Percentiles rank a stretch among this genome's conserved stretches.
phyloP scores from a whole-genome alignment of 2,329 filamentous ascomycete genomes.

The Pseudohalonectria lignicola region DNA sequence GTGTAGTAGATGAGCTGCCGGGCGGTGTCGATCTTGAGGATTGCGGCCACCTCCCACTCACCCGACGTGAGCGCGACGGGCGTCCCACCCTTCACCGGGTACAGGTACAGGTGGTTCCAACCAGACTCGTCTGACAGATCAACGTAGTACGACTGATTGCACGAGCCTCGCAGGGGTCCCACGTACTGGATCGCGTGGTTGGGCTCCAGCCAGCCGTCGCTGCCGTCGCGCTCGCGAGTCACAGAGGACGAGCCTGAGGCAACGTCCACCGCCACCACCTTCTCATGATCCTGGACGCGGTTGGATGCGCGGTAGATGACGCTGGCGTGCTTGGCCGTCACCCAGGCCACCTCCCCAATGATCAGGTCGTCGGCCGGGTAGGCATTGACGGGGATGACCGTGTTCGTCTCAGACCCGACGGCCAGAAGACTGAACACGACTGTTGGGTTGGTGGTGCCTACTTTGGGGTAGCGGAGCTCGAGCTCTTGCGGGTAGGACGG shows the following conservation, averaged over 20 bases:
- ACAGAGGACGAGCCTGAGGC: slow-evolving; percentile 61
- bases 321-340: slow-evolving; percentile 48
- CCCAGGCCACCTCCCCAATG: slow-evolving; percentile 72
- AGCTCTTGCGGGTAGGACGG: slow-evolving; percentile 85
- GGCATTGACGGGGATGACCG: slow-evolving; percentile 84
- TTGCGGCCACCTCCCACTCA: slow-evolving; percentile 81
- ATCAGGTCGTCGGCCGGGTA: slow-evolving; percentile 83
- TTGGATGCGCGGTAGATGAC: slow-evolving; percentile 61
- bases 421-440: slow-evolving; percentile 69
- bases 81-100: slow-evolving; percentile 72
- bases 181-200: slow-evolving; percentile 77
- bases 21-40: slow-evolving; percentile 74
- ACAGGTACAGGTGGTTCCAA: slow-evolving; percentile 79
- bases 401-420: slow-evolving; percentile 69
- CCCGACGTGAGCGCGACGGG: slow-evolving; percentile 81
- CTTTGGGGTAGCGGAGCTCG: slow-evolving; percentile 95
- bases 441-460: slow-evolving; percentile 83
- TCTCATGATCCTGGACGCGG: slow-evolving; percentile 80
- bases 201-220: slow-evolving; percentile 89
- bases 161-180: slow-evolving; percentile 53
- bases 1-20: slow-evolving; percentile 88
- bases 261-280: slow-evolving; percentile 78
- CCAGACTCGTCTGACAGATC: slow-evolving; percentile 63
- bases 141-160: slow-evolving; percentile 39
- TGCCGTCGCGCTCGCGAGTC: slow-evolving; percentile 69